A percentile compares a stretch with the other conserved stretches of the same genome.
phyloP scores from a whole-genome alignment of 2,329 filamentous ascomycete genomes.

The Fusarium penzigii region DNA sequence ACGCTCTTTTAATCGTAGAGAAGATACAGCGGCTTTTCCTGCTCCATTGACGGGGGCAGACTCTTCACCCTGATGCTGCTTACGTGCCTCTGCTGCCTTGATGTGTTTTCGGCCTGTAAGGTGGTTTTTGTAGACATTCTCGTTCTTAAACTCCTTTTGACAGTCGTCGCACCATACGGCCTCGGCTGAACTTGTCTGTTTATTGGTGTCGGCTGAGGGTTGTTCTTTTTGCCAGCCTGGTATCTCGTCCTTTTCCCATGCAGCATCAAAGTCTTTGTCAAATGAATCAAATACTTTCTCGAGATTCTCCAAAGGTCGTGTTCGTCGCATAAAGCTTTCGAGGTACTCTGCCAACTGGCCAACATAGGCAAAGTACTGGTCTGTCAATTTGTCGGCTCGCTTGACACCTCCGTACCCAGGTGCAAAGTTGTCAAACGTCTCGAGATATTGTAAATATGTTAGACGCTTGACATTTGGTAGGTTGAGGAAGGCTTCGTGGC shows the following conservation, averaged over 20 bases:
- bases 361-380: constrained; percentile 90
- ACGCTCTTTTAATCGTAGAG: constrained; percentile 76
- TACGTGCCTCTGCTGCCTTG: constrained; percentile 72
- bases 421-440: constrained; percentile 84
- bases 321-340: constrained; percentile 83
- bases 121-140: constrained; percentile 91
- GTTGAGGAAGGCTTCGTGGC: constrained; percentile 89
- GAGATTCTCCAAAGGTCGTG: constrained; percentile 81
- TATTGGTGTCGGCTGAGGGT: constrained; percentile 34
- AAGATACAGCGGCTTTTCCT: constrained; percentile 34
- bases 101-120: constrained; percentile 90
- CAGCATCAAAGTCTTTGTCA: constrained; percentile 79
- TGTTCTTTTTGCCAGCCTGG: constrained; percentile 73
- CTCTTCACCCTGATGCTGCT: constrained; percentile 47
- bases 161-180: constrained; percentile 90
- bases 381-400: constrained; percentile 81
- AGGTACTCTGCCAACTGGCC: constrained; percentile 79
- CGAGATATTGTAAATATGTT: constrained; percentile 90
- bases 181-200: constrained; percentile 47
- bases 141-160: constrained; percentile 92
- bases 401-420: constrained; percentile 74
- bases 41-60: constrained; percentile 31
- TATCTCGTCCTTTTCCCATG: constrained; percentile 80
- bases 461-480: constrained; percentile 82
- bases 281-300: constrained; percentile 75